Conservation (phyloP, 495 filamentous ascomycete species). For the Aspergillus panamensis region DNA sequence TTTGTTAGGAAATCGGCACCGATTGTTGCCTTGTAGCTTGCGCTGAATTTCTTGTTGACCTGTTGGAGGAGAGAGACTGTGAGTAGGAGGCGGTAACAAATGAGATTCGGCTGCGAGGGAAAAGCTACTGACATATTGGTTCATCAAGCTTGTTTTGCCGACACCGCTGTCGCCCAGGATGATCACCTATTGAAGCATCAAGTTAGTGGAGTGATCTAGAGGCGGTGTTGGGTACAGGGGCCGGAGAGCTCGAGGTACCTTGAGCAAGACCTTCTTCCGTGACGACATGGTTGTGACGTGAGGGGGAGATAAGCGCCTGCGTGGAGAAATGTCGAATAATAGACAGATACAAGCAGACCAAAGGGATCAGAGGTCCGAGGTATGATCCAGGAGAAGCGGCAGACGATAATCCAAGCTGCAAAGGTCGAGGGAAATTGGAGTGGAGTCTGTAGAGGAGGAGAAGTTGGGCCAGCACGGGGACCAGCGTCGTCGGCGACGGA, state of each 20-base stretch:
- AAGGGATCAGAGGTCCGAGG: not conserved
- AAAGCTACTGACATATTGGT: slow-evolving; percentile 88
- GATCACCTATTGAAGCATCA: slow-evolving; percentile 66
- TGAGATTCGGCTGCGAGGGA: slow-evolving; percentile 1
- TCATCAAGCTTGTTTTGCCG: slow-evolving; percentile 99
- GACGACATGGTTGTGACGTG: slow-evolving; percentile 64
- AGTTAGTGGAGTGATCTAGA: not conserved
- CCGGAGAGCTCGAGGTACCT: slow-evolving; percentile 53
- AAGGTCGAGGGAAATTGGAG: not conserved
- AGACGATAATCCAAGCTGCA: not conserved
- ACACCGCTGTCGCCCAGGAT: slow-evolving; percentile 98
- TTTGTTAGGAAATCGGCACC: slow-evolving; percentile 98
- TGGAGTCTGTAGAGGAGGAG: slow-evolving; percentile 25
- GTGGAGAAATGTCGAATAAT: slow-evolving; percentile 7
- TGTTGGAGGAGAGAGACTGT: slow-evolving; percentile 33
- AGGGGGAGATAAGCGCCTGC: slow-evolving; percentile 5
- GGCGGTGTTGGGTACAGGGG: not conserved
- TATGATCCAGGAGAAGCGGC: not conserved
- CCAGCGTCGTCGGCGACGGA: not conserved
- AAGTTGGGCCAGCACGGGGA: slow-evolving; percentile 24
- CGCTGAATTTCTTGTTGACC: slow-evolving; percentile 99
- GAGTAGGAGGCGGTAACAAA: slow-evolving; percentile 18
- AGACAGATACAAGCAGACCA: not conserved
- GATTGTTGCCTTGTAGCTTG: slow-evolving; percentile 99
- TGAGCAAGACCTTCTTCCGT: slow-evolving; percentile 94